Conservation (phyloP, 345 rosid species). For the Anacardium occidentale region DNA sequence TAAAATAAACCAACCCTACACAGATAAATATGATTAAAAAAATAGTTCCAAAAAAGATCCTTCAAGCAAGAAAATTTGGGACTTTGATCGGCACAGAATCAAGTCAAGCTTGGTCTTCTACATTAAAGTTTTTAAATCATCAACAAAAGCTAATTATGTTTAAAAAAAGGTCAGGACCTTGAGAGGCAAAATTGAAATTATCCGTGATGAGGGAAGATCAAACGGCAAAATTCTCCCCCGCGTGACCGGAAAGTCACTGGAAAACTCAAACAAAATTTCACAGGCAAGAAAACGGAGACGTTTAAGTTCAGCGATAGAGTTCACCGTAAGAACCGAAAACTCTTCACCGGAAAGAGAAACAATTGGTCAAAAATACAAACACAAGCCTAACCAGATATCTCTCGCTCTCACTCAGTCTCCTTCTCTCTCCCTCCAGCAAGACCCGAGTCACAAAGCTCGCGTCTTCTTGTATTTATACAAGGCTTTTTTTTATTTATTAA, state of each 20-base stretch:
- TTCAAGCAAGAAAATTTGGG: background rate
- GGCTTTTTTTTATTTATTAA: background rate
- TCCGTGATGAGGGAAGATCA: slow-evolving; percentile 19
- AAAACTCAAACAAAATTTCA: background rate
- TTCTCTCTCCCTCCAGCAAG: slow-evolving; percentile 23
- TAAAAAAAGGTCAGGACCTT: background rate
- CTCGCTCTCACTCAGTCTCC: slow-evolving; percentile 27
- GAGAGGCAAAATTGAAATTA: slow-evolving; percentile 5
- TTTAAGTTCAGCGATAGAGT: background rate
- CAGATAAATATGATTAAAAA: background rate
- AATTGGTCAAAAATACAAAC: slow-evolving; percentile 10
- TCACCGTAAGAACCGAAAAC: slow-evolving; percentile 15
- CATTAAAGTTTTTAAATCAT: background rate
- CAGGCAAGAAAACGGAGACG: slow-evolving; percentile 4
- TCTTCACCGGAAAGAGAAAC: slow-evolving; percentile 26
- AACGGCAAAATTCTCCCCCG: slow-evolving; percentile 14
- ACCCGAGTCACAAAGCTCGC: slow-evolving; percentile 20
- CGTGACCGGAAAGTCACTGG: slow-evolving; percentile 28
- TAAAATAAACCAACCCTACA: background rate
- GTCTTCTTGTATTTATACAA: slow-evolving; percentile 31
- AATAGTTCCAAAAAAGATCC: background rate
- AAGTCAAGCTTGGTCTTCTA: background rate
- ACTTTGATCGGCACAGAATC: background rate
- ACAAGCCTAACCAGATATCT: slow-evolving; percentile 12
- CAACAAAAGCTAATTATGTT: background rate